Percentiles rank a stretch among this genome's conserved stretches.
Evolutionary conservation across 495 filamentous ascomycete genomes (phyloP).

Genomic region (Penicillium maclennaniae): DNA sequence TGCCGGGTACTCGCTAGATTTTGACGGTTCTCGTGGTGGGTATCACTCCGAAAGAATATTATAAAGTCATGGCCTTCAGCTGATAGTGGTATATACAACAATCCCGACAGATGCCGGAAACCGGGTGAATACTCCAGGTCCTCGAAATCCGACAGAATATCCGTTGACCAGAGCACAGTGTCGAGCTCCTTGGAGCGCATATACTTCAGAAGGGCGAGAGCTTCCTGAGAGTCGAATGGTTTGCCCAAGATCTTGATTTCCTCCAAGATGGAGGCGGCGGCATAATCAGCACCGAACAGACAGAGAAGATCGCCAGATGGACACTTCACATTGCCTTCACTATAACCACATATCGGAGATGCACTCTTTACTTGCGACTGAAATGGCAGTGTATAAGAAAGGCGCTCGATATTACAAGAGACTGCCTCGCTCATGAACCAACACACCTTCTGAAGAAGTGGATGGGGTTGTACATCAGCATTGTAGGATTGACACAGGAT

Average conservation of each 20-base stretch:
- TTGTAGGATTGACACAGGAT: constrained; percentile 82
- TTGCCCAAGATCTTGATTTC: constrained; percentile 80
- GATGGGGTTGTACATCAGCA: constrained; percentile 71
- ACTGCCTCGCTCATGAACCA: constrained; percentile 74
- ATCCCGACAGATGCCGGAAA: constrained; percentile 67
- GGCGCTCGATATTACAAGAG: constrained; percentile 78
- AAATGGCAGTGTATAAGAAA: constrained; percentile 75
- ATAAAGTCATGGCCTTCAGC: constrained; percentile 76
- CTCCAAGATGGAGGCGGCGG: constrained; percentile 71
- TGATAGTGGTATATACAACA: constrained; percentile 76
- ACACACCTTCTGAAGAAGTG: constrained; percentile 82
- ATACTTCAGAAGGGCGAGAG: constrained; percentile 77
- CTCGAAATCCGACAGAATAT: constrained; percentile 70
- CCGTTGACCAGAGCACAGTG: constrained; percentile 69
- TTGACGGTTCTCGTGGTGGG: background rate
- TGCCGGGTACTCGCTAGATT: background rate
- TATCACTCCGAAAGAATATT: constrained; percentile 63
- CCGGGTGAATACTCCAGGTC: constrained; percentile 75
- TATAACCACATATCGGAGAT: too few species aligned
- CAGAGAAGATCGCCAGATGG: constrained; percentile 19
- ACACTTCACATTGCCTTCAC: background rate
- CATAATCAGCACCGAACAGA: constrained; percentile 61
- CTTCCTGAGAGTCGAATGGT: constrained; percentile 70
- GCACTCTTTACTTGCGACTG: constrained; percentile 33
- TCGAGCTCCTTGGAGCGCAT: constrained; percentile 64